Evolutionary conservation across 1,284 basidiomycete genomes (phyloP).

Genomic region (Trametes versicolor): DNA sequence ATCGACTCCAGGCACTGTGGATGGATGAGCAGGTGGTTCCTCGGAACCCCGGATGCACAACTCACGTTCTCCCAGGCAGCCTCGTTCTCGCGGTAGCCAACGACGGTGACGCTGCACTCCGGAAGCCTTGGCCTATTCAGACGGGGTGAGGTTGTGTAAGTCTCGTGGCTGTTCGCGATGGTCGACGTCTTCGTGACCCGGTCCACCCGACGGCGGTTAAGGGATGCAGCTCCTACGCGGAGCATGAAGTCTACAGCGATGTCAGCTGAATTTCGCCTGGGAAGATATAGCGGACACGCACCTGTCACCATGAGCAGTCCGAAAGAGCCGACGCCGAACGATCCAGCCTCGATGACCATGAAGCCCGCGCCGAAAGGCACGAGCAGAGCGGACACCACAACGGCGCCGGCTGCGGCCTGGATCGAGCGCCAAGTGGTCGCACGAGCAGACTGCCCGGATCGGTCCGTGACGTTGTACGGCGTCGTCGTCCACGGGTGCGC

Average conservation of each 20-base stretch:
- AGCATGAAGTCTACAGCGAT: slow-evolving; percentile 27
- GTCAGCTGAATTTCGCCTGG: not conserved
- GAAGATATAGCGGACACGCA: not conserved
- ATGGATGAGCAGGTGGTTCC: not conserved
- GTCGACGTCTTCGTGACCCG: slow-evolving; percentile 19
- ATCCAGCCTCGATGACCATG: slow-evolving; percentile 18
- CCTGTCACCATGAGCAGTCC: slow-evolving; percentile 22
- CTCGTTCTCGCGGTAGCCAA: slow-evolving; percentile 35
- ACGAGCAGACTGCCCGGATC: slow-evolving; percentile 14
- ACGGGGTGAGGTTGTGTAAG: slow-evolving; percentile 16
- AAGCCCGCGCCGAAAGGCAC: slow-evolving; percentile 8
- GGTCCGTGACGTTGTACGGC: slow-evolving; percentile 32
- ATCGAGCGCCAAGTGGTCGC: not conserved
- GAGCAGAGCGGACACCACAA: slow-evolving; percentile 7
- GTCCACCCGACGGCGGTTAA: slow-evolving; percentile 30
- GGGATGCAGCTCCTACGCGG: slow-evolving; percentile 30
- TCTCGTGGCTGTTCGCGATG: slow-evolving; percentile 15
- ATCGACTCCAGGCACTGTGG: slow-evolving; percentile 33
- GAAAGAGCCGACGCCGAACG: slow-evolving; percentile 26
- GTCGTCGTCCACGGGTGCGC: slow-evolving; percentile 26
- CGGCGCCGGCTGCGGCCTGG: not conserved
- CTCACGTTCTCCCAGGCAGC: slow-evolving; percentile 31
- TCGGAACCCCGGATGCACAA: not conserved
- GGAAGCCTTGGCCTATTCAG: slow-evolving; percentile 20
- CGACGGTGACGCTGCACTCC: slow-evolving; percentile 33